Evolutionary conservation across 116 monocot species (phyloP).

Genomic region (Zostera marina): DNA sequence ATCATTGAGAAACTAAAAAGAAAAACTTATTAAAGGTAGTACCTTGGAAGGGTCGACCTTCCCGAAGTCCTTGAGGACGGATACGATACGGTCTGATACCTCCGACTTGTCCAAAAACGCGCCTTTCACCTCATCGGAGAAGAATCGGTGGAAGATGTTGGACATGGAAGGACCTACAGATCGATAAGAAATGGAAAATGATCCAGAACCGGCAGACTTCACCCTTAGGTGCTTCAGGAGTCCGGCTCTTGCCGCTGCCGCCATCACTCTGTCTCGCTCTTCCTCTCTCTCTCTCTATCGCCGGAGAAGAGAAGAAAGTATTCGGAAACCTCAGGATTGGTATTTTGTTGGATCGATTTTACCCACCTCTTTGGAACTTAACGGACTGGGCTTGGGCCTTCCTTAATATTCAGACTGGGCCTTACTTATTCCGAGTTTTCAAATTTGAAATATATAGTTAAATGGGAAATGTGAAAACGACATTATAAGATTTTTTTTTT

Average conservation of each 20-base stretch:
- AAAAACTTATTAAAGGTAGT: neutral
- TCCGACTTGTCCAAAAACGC: conserved; percentile 88
- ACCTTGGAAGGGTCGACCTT: conserved; percentile 91
- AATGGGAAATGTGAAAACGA: too few species aligned
- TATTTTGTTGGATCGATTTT: too few species aligned
- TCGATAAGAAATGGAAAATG: neutral
- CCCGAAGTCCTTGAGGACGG: conserved; percentile 91
- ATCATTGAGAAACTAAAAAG: too few species aligned
- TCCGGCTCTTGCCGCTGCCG: neutral
- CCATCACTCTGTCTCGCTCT: neutral
- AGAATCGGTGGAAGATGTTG: conserved; percentile 17
- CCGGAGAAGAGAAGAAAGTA: neutral
- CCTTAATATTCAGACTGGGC: too few species aligned
- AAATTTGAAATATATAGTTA: too few species aligned
- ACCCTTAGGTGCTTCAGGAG: neutral
- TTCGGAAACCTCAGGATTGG: too few species aligned
- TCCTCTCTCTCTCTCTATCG: neutral
- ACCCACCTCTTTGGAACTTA: too few species aligned
- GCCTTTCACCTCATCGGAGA: conserved; percentile 58
- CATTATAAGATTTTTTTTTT: too few species aligned
- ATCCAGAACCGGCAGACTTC: neutral
- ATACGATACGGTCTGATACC: conserved; percentile 71
- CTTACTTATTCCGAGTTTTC: too few species aligned
- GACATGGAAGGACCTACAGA: neutral
- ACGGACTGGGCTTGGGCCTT: too few species aligned